These are phyloP conservation scores for Arthroderma uncinatum DNA, from an alignment of 2,329 filamentous ascomycete species.

Conservation along the genomic window DNA sequence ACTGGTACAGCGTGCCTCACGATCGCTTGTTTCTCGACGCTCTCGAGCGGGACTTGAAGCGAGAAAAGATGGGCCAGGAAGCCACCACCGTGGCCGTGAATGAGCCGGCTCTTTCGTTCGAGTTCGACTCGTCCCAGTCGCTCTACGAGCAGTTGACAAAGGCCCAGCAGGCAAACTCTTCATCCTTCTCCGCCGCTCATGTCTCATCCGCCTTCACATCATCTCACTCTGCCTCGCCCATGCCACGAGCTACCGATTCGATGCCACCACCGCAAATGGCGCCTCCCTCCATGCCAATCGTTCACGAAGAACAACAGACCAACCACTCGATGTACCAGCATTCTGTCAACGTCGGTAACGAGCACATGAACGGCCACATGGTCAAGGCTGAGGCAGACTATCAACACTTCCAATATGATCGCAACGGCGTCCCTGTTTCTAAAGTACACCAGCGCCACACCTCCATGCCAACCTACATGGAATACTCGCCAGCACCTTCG, in stretches of 20 bases:
- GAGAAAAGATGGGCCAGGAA: conserved; percentile 99
- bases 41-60: conserved; percentile 90
- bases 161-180: conserved; percentile 96
- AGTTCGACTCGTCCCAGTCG: conserved; percentile 98
- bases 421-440: conserved; percentile 74
- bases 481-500: conserved; percentile 94
- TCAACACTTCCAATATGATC: conserved; percentile 73
- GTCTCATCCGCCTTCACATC: conserved; percentile 57
- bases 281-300: conserved; percentile 46
- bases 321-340: conserved; percentile 55
- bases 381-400: conserved; percentile 87
- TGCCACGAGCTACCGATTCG: conserved; percentile 74
- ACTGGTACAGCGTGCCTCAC: conserved; percentile 99
- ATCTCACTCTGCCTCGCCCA: conserved; percentile 74
- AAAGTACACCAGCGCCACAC: conserved; percentile 84
- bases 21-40: conserved; percentile 96
- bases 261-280: conserved; percentile 91
- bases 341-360: conserved; percentile 56
- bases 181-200: conserved; percentile 75
- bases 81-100: conserved; percentile 92
- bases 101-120: conserved; percentile 94
- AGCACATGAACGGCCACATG: conserved; percentile 57
- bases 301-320: conserved; percentile 52
- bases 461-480: conserved; percentile 97
- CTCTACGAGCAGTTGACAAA: conserved; percentile 99